Base-by-base conservation (phyloP, 108 stramenopile species). In the Cyclotella cryptica region DNA sequence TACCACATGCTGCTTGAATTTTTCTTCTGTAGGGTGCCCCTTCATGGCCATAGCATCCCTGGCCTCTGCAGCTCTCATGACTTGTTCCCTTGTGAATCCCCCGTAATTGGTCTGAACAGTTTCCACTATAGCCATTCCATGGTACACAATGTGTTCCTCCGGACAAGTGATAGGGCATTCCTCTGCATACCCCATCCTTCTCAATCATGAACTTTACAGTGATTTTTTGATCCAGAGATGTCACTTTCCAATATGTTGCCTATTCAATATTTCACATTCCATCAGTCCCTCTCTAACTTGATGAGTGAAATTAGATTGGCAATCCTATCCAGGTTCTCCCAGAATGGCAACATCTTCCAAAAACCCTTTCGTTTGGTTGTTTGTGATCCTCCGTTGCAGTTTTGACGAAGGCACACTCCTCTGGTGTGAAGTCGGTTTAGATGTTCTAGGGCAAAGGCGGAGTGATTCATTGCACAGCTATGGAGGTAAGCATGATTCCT, bases 31-130 rank as follows among this genome's bases (percentile, higher is more conserved):
- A 5, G 35, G 35, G 6, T 35, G 35, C 6, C 7, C 53, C 45
- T 6, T 58, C 27, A 21, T 58, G 57, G 9, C 27, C 57, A 58
- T 58, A 3, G 57, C 57, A 17, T 58, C 22, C 3, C 57, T 58
- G 15, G 46, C 68, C 10, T 30, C 3, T 5, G n/a, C 47, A 8
- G 68, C 46, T 3, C 2, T 19, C n/a, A 13, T 18, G 5, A 51
- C 39, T 45, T 51, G 46, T 5, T 19, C 17, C 18, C 41, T 69
- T 1, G 45, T 51, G 68, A 51, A 51, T n/a, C 68, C 68, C 18
- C 19, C 46, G 6, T 35, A 35, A 35, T 35, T 35, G 4, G 2
- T 35, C 6, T 6, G 2, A 6, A 35, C 35, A 5, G 52, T 69
- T 49, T 49, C 47, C 1, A 49, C n/a, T 9, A 49, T 49, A 3